Conservation (phyloP, 1,284 basidiomycete genomes). For the Vanrija pseudolonga region DNA sequence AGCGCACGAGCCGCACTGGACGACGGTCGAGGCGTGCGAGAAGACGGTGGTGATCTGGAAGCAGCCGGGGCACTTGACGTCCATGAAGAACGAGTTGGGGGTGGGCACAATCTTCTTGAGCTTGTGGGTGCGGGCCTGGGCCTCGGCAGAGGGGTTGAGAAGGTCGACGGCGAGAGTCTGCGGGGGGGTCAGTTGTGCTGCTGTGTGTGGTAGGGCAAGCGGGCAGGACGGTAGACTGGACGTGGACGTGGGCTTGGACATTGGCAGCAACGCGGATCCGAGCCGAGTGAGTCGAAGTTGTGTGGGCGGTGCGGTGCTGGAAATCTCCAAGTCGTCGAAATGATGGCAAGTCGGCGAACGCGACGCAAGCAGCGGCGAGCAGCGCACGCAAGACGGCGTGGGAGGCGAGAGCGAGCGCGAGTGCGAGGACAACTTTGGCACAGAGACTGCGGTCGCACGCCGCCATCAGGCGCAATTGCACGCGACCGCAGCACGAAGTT, state of each 20-base stretch:
- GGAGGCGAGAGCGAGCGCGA: too few species aligned
- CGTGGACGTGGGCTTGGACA: too few species aligned
- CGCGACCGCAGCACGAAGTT: too few species aligned
- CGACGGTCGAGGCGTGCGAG: conserved; percentile 53
- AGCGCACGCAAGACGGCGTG: too few species aligned
- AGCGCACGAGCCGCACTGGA: conserved; percentile 80
- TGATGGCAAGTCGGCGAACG: too few species aligned
- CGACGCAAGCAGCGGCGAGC: neutral
- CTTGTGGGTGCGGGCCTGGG: conserved; percentile 90
- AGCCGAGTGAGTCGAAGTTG: neutral
- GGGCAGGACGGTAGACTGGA: neutral
- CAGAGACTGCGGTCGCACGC: too few species aligned
- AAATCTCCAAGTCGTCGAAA: too few species aligned
- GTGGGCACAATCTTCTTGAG: conserved; percentile 98
- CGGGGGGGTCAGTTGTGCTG: conserved; percentile 1
- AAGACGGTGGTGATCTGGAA: conserved; percentile 54
- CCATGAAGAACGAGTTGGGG: conserved; percentile 99
- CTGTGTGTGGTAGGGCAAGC: neutral
- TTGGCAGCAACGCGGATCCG: neutral
- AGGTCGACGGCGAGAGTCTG: conserved; percentile 98
- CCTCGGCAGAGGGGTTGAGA: conserved; percentile 88
- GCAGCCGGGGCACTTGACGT: conserved; percentile 96
- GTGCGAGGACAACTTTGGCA: too few species aligned
- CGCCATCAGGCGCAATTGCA: too few species aligned
- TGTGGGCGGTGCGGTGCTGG: too few species aligned